Percentiles rank a stretch among this genome's conserved stretches.
These are phyloP conservation scores for Sindora glabra DNA, from an alignment of 306 rosid species.

Conservation along the genomic window DNA sequence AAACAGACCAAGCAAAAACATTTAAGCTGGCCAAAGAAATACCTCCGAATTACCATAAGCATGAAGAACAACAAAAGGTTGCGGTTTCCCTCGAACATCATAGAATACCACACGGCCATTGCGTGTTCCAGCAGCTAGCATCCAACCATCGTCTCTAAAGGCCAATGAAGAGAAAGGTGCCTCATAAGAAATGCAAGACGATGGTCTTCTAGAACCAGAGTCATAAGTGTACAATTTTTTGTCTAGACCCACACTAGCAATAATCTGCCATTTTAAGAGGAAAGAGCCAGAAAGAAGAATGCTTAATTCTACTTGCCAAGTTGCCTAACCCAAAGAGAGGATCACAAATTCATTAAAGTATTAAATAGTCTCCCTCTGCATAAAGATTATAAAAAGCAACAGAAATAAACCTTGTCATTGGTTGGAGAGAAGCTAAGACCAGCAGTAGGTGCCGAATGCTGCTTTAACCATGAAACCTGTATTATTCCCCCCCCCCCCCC, in stretches of 20 bases:
- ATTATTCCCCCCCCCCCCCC: too few species aligned
- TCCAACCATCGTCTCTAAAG: slow-evolving; percentile 90
- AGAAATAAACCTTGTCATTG: slow-evolving; percentile 78
- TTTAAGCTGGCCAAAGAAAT: slow-evolving; percentile 8
- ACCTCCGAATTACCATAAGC: slow-evolving; percentile 49
- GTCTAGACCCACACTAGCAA: slow-evolving; percentile 95
- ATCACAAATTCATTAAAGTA: slow-evolving; percentile 6
- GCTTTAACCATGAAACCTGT: slow-evolving; percentile 92
- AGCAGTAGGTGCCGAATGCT: slow-evolving; percentile 98
- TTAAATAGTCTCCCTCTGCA: slow-evolving; percentile 11
- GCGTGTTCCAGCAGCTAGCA: slow-evolving; percentile 97
- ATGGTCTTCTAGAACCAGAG: slow-evolving; percentile 74
- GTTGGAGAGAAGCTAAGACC: slow-evolving; percentile 96
- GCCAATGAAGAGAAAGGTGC: slow-evolving; percentile 92
- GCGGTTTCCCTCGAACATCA: slow-evolving; percentile 94
- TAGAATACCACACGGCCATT: slow-evolving; percentile 91
- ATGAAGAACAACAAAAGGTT: slow-evolving; percentile 83
- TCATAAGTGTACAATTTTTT: slow-evolving; percentile 89
- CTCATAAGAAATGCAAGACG: slow-evolving; percentile 78
- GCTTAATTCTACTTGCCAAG: background rate
- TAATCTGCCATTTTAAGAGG: slow-evolving; percentile 55
- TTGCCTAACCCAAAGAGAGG: slow-evolving; percentile 15
- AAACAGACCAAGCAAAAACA: slow-evolving; percentile 5
- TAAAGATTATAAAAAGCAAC: slow-evolving; percentile 6
- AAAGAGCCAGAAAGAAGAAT: slow-evolving; percentile 18